Evolutionary conservation across 352 stramenopile genomes (phyloP).

Genomic region (Aphanomyces euteiches): DNA sequence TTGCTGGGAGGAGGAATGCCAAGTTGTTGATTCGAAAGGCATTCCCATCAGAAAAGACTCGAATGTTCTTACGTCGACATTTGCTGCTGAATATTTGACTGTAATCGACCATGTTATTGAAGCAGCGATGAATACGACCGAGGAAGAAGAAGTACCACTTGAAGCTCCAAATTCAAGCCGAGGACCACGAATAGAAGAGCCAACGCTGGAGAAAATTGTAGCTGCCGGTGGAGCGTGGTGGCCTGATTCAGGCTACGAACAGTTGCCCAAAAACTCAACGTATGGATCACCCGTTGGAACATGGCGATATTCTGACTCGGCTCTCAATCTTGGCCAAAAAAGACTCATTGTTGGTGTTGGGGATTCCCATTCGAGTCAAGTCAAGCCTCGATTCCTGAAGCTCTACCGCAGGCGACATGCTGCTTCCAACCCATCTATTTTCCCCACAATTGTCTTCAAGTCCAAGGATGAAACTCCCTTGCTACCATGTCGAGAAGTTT

Average conservation of each 20-base stretch:
- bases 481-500: background rate
- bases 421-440: background rate
- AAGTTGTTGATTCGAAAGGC: conserved; percentile 13
- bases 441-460: conserved; percentile 27
- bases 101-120: conserved; percentile 22
- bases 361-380: conserved; percentile 12
- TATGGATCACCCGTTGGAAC: no score
- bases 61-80: conserved; percentile 9
- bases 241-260: background rate
- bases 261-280: background rate
- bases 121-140: background rate
- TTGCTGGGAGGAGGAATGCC: conserved; percentile 24
- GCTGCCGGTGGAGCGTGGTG: background rate
- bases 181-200: background rate
- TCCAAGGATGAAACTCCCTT: background rate
- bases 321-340: conserved; percentile 21
- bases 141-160: background rate
- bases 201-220: conserved; percentile 14
- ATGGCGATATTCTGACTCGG: conserved; percentile 8
- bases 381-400: conserved; percentile 21
- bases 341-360: conserved; percentile 17
- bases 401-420: background rate
- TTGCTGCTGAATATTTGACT: conserved; percentile 12
- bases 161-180: conserved; percentile 24
- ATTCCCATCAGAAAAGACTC: conserved; percentile 25